Conservation (phyloP, 2,329 filamentous ascomycete species). For the Aspergillus glaucus region DNA sequence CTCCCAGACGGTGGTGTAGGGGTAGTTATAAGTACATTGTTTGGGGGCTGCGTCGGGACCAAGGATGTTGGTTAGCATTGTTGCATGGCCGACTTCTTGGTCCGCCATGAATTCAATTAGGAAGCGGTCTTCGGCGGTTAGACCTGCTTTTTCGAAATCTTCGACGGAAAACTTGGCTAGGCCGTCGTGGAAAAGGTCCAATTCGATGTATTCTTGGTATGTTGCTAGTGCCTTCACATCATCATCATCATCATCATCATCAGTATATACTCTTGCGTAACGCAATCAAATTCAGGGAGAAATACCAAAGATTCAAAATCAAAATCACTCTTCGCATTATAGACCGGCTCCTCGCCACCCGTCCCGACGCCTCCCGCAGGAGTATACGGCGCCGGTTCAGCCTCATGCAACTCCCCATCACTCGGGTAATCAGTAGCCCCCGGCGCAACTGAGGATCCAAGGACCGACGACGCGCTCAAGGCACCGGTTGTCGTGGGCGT, state of each 20-base stretch:
- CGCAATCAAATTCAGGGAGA: background rate
- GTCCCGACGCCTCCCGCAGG: constrained; percentile 70
- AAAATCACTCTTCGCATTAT: constrained; percentile 73
- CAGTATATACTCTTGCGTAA: background rate
- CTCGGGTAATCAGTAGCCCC: constrained; percentile 65
- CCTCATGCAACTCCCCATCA: constrained; percentile 60
- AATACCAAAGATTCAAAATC: constrained; percentile 66
- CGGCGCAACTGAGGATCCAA: constrained; percentile 50
- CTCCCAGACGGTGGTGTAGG: constrained; percentile 65
- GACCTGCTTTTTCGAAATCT: constrained; percentile 63
- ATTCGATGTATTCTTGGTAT: constrained; percentile 79
- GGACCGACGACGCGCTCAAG: constrained; percentile 42
- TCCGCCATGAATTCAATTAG: constrained; percentile 71
- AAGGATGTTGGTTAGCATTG: constrained; percentile 70
- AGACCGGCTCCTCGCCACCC: constrained; percentile 67
- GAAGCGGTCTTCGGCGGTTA: constrained; percentile 62
- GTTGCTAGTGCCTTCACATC: constrained; percentile 54
- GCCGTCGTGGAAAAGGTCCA: constrained; percentile 75
- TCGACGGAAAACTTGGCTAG: constrained; percentile 61
- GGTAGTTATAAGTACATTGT: constrained; percentile 79
- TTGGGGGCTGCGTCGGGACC: constrained; percentile 58
- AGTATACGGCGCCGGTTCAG: constrained; percentile 64
- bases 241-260: background rate
- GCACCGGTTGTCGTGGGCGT: constrained; percentile 45
- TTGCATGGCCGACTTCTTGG: constrained; percentile 73